These are phyloP conservation scores for Cladorrhinum samala DNA, from an alignment of 495 filamentous ascomycete genomes.

Conservation along the genomic window DNA sequence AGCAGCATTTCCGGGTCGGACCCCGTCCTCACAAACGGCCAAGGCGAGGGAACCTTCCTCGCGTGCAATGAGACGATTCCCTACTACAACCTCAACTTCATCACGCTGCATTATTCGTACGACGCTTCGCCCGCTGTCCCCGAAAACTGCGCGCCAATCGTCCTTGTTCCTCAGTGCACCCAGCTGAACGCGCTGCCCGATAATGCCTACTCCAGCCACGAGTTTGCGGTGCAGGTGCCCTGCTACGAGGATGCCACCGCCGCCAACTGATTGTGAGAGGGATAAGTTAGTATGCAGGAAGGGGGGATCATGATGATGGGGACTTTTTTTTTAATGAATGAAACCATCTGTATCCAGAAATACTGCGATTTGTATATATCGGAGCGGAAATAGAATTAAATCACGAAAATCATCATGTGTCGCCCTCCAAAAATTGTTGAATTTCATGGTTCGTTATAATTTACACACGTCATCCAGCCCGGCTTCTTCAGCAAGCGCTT, in stretches of 20 bases:
- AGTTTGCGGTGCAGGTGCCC: slow-evolving; percentile 16
- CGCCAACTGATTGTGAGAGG: neutral
- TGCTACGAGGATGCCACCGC: slow-evolving; percentile 19
- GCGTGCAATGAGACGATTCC: slow-evolving; percentile 24
- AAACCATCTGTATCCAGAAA: neutral
- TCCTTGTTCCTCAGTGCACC: slow-evolving; percentile 25
- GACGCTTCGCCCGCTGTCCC: slow-evolving; percentile 6
- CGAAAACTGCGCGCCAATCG: slow-evolving; percentile 20
- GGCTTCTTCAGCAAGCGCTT: too few species aligned
- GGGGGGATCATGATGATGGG: neutral
- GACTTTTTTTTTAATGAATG: neutral
- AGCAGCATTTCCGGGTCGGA: slow-evolving; percentile 12
- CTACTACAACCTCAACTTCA: slow-evolving; percentile 18
- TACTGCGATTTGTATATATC: too few species aligned
- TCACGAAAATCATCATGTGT: too few species aligned
- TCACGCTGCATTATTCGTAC: slow-evolving; percentile 21
- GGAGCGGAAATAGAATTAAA: too few species aligned
- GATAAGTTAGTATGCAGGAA: neutral
- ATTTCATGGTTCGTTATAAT: too few species aligned
- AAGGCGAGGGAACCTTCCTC: slow-evolving; percentile 19
- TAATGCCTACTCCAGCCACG: slow-evolving; percentile 22
- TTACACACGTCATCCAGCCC: too few species aligned
- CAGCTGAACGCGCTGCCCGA: slow-evolving; percentile 15
- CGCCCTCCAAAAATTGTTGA: too few species aligned
- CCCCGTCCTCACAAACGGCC: slow-evolving; percentile 10